phyloP scores from a whole-genome alignment of 2,329 filamentous ascomycete species.

The Chaetomiaceae sp. region DNA sequence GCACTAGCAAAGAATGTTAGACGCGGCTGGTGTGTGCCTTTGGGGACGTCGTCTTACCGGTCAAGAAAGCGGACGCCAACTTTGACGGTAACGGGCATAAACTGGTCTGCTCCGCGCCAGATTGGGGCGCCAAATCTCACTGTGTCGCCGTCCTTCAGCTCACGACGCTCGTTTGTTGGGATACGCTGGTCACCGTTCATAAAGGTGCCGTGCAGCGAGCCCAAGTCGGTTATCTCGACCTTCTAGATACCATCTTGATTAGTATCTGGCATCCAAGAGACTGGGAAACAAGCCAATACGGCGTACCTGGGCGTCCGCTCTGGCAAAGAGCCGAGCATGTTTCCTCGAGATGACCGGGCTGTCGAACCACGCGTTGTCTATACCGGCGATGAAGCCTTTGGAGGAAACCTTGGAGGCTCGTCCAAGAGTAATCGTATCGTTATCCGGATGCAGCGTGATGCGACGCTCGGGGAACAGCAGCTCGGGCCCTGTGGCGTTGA shows the following conservation, averaged over 20 bases:
- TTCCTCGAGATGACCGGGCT: slow-evolving; percentile 66
- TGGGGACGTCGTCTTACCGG: slow-evolving; percentile 19
- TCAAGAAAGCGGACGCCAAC: slow-evolving; percentile 24
- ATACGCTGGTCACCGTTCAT: slow-evolving; percentile 34
- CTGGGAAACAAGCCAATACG: no score
- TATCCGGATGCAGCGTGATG: slow-evolving; percentile 29
- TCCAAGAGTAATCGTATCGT: slow-evolving; percentile 33
- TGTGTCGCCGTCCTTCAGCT: slow-evolving; percentile 33
- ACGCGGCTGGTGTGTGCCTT: no score
- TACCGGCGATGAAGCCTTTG: slow-evolving; percentile 38
- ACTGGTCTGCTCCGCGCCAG: slow-evolving; percentile 31
- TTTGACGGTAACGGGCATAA: slow-evolving; percentile 27
- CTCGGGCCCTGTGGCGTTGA: slow-evolving; percentile 11
- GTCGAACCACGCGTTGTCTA: slow-evolving; percentile 61
- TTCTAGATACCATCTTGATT: slow-evolving; percentile 33
- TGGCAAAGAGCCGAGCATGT: slow-evolving; percentile 53
- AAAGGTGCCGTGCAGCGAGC: slow-evolving; percentile 51
- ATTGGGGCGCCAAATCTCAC: slow-evolving; percentile 40
- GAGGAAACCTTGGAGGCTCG: slow-evolving; percentile 41
- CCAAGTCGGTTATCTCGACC: slow-evolving; percentile 41
- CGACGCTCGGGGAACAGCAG: slow-evolving; percentile 14
- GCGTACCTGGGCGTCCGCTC: slow-evolving; percentile 42
- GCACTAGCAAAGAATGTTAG: neutral
- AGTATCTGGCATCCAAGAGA: no score
- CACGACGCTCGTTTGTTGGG: slow-evolving; percentile 6